Percentiles rank a stretch among this genome's conserved stretches.
phyloP scores from a whole-genome alignment of 345 rosid species.

The Boechera divaricarpa region DNA sequence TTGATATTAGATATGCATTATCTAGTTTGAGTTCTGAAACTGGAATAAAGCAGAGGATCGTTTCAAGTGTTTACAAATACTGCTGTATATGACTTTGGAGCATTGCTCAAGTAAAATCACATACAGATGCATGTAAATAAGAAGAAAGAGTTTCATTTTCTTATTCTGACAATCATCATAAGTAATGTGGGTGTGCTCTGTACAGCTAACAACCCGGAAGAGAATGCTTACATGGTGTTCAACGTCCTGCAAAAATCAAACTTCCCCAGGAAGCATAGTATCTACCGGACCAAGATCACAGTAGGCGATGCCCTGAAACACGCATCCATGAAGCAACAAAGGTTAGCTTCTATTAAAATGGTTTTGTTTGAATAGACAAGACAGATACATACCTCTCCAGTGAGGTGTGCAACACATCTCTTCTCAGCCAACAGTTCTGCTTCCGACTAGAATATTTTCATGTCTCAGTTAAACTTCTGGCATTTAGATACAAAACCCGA shows the following conservation, averaged over 20 bases:
- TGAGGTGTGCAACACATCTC: conserved; percentile 97
- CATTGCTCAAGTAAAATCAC: conserved; percentile 36
- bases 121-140: conserved; percentile 30
- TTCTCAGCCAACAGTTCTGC: conserved; percentile 91
- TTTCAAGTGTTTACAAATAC: conserved; percentile 38
- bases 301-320: conserved; percentile 78
- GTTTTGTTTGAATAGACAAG: conserved; percentile 4
- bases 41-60: conserved; percentile 9
- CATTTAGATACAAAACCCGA: conserved; percentile 9
- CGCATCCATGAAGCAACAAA: conserved; percentile 20
- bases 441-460: conserved; percentile 65
- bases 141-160: conserved; percentile 26
- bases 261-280: conserved; percentile 99
- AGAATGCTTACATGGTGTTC: conserved; percentile 42
- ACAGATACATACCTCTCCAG: conserved; percentile 70
- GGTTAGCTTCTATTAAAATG: conserved; percentile 23
- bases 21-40: conserved; percentile 32
- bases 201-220: conserved; percentile 42
- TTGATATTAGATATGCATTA: conserved; percentile 27
- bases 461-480: conserved; percentile 4
- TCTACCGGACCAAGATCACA: conserved; percentile 93
- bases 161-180: conserved; percentile 38
- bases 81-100: conserved; percentile 35
- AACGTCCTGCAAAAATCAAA: conserved; percentile 52
- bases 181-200: conserved; percentile 40